These are phyloP conservation scores for Furculomyces boomerangus DNA, from an alignment of 371 early-diverging fungal genomes.

Conservation along the genomic window DNA sequence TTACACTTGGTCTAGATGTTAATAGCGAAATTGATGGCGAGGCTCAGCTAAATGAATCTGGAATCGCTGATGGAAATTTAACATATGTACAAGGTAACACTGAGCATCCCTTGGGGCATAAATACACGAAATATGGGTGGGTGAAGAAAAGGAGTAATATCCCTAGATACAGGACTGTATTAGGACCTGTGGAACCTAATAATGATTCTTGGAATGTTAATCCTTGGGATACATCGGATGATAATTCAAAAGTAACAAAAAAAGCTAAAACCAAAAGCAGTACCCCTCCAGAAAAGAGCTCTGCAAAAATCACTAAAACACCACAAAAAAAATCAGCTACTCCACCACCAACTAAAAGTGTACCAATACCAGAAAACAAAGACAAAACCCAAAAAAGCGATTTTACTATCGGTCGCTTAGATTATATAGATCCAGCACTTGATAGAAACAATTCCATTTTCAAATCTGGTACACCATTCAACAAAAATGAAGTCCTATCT, in stretches of 20 bases:
- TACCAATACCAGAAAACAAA: too few relatives aligned
- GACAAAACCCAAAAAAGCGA: too few relatives aligned
- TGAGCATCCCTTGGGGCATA: not conserved
- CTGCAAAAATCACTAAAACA: too few relatives aligned
- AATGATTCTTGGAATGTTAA: constrained; percentile 25
- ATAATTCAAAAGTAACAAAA: too few relatives aligned
- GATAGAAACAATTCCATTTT: too few relatives aligned
- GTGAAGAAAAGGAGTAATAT: constrained; percentile 16
- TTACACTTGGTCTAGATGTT: not conserved
- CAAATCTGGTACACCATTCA: too few relatives aligned
- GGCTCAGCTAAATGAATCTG: constrained; percentile 24
- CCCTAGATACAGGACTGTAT: constrained; percentile 20
- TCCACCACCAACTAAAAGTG: too few relatives aligned
- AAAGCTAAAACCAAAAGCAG: too few relatives aligned
- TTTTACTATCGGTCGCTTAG: too few relatives aligned
- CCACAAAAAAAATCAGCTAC: too few relatives aligned
- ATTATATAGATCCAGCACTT: too few relatives aligned
- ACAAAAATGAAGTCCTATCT: too few relatives aligned
- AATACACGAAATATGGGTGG: constrained; percentile 17
- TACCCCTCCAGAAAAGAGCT: not conserved
- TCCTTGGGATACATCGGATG: constrained; percentile 22
- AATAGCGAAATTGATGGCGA: constrained; percentile 20
- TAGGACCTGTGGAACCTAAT: constrained; percentile 18
- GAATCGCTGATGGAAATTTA: constrained; percentile 14
- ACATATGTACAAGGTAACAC: not conserved